Evolutionary conservation across 176 grass and related monocot species (phyloP).

Genomic region (Rhynchospora tenuis): DNA sequence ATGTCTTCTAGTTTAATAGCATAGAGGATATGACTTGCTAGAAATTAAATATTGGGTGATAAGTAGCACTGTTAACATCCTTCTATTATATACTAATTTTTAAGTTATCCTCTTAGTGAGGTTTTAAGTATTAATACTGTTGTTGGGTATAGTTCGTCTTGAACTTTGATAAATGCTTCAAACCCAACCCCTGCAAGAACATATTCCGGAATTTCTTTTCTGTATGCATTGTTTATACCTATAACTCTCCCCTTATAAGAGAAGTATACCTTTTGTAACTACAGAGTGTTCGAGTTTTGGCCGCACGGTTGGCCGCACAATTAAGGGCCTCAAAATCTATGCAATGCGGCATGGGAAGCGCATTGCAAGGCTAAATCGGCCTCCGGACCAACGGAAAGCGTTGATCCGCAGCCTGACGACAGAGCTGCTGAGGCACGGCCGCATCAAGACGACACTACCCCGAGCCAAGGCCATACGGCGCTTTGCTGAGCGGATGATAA

Average conservation of each 20-base stretch:
- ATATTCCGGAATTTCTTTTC: neutral
- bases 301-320: constrained; percentile 37
- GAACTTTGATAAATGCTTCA: neutral
- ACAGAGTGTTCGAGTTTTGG: constrained; percentile 47
- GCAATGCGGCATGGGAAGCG: constrained; percentile 81
- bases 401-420: constrained; percentile 77
- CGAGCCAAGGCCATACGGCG: constrained; percentile 88
- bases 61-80: neutral
- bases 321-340: constrained; percentile 54
- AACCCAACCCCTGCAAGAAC: neutral
- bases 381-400: constrained; percentile 78
- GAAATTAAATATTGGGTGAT: neutral
- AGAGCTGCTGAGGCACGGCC: constrained; percentile 67
- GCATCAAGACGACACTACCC: constrained; percentile 85
- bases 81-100: neutral
- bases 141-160: too few relatives aligned
- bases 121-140: neutral
- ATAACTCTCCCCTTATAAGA: neutral
- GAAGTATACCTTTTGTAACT: constrained; percentile 6
- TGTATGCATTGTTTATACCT: neutral
- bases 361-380: constrained; percentile 68
- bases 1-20: neutral
- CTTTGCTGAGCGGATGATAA: constrained; percentile 87
- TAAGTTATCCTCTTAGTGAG: neutral
- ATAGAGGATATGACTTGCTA: neutral